Evolutionary conservation across 805 yeast genomes (phyloP), one percentile per base, ranked within the genome.

Genomic region (Schwanniomyces polymorphus): DNA sequence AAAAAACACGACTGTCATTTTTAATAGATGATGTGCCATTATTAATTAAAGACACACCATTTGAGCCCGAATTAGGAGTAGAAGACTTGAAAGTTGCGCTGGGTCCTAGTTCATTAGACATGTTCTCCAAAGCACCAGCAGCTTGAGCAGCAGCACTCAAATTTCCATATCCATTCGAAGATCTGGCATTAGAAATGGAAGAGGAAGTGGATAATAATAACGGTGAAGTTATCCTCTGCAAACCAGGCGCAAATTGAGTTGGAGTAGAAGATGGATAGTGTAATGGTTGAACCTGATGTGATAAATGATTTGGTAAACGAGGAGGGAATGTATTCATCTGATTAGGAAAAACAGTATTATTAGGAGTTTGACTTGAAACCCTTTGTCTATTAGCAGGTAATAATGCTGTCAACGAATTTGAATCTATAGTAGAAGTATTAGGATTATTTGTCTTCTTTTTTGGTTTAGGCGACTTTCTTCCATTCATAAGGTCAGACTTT

Each of bases 191-290:
- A 58, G 65, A 78, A 59, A 65, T 63, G 48, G 70, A 72, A 35
- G 79, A 56, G 21, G 81, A 54, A 12, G 84, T 79, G 7, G 85
- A 78, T 38, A 85, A 68, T 49, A 84, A 64, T 43, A 84, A 66
- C 0, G 89, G 89, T 12, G 87, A 82, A 0, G 88, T 84, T 47
- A 84, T 83, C 29, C 83, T 63, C 50, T 80, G 78, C 43, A 84
- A 63, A 38, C 84, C 84, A 0, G 86, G 81, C 27, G 86, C 87
- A 72, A 81, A 84, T 56, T 82, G 87, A 1, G 87, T 79, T 12
- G 89, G 89, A 1, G 87, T 82, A 0, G 86, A 81, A 4, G 81
- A 72, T 6, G 89, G 89, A 58, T 82, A 83, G 61, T 83, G 85
- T 37, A 81, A 63, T 17, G 84, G 83, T 59, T 80, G 84, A 16